Conservation (phyloP, 331 rosid genomes). For the Rosa hybrid region DNA sequence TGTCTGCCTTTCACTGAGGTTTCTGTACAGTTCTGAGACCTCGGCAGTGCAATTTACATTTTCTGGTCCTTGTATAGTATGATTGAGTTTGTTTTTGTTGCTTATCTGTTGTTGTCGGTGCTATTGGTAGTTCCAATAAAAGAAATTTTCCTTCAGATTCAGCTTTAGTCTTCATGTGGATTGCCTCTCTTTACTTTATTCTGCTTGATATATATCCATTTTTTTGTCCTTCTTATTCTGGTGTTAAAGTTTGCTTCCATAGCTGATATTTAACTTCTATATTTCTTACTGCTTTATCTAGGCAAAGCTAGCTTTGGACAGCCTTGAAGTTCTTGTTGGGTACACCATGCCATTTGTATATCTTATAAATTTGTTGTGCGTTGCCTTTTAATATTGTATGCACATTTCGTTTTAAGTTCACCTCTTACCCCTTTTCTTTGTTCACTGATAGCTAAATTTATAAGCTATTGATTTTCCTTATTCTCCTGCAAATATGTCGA, state of each 20-base stretch:
- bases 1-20: background rate
- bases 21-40: background rate
- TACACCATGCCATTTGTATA: constrained; percentile 25
- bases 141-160: background rate
- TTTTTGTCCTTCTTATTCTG: background rate
- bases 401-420: background rate
- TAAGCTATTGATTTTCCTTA: no score
- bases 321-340: constrained; percentile 96
- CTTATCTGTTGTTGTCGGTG: background rate
- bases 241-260: constrained; percentile 9
- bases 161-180: background rate
- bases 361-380: background rate
- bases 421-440: background rate
- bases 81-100: constrained; percentile 3
- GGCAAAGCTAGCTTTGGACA: constrained; percentile 70
- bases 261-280: constrained; percentile 9
- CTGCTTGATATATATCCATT: background rate
- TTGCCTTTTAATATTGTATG: background rate
- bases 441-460: no score
- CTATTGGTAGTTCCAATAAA: background rate
- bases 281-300: constrained; percentile 29
- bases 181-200: background rate
- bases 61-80: background rate
- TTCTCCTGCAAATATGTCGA: no score
- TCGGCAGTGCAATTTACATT: background rate